Evolutionary conservation across 2,329 filamentous ascomycete species (phyloP), one percentile per base, ranked within the genome.

Genomic region (Apiospora pterosperma): DNA sequence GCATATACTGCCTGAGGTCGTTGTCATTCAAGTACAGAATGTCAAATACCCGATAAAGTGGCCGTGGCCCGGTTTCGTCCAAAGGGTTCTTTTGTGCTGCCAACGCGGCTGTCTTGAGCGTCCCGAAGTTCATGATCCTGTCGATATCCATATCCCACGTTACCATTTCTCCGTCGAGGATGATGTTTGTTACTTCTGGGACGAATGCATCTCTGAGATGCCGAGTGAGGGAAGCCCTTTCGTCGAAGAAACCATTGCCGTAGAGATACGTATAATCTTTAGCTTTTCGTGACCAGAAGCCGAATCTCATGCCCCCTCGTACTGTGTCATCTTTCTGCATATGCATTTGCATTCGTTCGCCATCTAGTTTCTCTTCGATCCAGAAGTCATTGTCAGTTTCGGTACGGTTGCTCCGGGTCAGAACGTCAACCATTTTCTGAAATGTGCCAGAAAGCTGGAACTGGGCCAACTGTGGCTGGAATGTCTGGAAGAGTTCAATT

Each of bases 321-420:
- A 88, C 80, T 0, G 77, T 78, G 4, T 88, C 80, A 69, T 97
- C 92, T 64, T 91, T 83, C 14, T 87, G 78, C 91, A 98, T 94
- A 76, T 99, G 96, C 75, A 99, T 84, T 76, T 99, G 96, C 90
- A 99, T 97, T 31, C 96, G 88, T 78, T 99, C 96, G 1, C 96
- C 96, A 70, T 99, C 96, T 10, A 99, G 82, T 77, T 99, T 99
- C 79, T 99, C 96, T 76, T 99, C 96, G 59, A 98, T 96, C 93
- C 94, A 98, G 73, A 96, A 99, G 10, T 91, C 88, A 0, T 85
- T 82, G 62, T 96, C 89, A 0, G 92, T 88, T 28, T 90, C 85
- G 0, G 87, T 90, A 0, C 85, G 82, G 2, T 87, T 85, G 77
- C 68, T 69, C 21, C 69, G 61, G 48, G 71, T 70, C n/a, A 90